Evolutionary conservation across 1,139 yeast genomes (phyloP), one percentile per base, ranked within the genome.

Genomic region (Wickerhamomyces sp.): DNA sequence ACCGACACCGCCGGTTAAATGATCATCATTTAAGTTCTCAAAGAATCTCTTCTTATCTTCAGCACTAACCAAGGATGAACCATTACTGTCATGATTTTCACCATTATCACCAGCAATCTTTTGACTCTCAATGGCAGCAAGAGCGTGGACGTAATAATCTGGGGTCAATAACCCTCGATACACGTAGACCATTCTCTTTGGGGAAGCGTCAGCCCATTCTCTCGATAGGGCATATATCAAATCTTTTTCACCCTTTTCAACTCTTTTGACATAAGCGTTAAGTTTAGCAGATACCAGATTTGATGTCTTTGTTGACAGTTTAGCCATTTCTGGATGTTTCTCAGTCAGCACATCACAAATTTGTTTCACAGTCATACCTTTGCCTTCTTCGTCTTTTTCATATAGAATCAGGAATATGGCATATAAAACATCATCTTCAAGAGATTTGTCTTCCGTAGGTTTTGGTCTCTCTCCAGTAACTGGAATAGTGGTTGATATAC

Each of bases 201-300:
- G 95, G 6, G 88, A 81, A 14, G 91, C 88, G 63, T 84, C 91
- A 4, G 93, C 91, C 95, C 95, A 86, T 63, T 85, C 93, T 66
- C 95, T 75, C 3, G 89, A 81, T 43, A 86, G 68, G 27, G 93
- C 88, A 61, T 85, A 85, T 49, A 76, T 76, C 58, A 86, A 71
- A 41, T 79, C 75, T 51, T 79, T 72, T 61, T 85, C 94, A 53
- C 93, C 93, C 55, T 73, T 81, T 63, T 86, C 94, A 32, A 85
- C 88, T 56, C 90, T 75, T 61, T 86, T 86, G 40, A 85, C 93
- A 58, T 86, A 86, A 18, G 94, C 93, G 62, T 86, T 86, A 56
- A 86, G 69, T 60, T 86, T 86, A 13, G 95, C 95, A 55, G 85
- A 77, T 4, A 86, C 91, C 55, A 86, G 66, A 62, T 86, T 86